Evolutionary conservation across 2,329 filamentous ascomycete genomes (phyloP), one percentile per base, ranked within the genome.

Genomic region (Diaporthe capsici): DNA sequence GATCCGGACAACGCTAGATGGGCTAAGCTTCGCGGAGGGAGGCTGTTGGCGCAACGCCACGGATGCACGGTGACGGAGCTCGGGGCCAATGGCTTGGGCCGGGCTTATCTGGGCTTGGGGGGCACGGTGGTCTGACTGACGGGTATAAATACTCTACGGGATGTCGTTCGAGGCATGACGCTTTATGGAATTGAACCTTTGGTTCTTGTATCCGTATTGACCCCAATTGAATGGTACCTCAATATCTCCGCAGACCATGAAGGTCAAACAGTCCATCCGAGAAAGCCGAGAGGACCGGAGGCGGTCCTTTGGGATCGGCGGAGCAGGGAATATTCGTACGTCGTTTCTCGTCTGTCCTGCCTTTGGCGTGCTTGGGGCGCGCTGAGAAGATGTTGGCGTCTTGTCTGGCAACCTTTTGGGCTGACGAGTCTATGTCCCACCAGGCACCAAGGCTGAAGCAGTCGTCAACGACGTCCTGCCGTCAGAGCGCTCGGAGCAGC

Each of bases 241-340:
- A 3, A 15, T 17, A n/a, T 3, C 4, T 34, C 13, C n/a, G 6
- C 20, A 53, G 7, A 42, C 8, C 12, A 71, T 71, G 65, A 74
- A n/a, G 10, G 22, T n/a, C 42, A 31, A 42, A 12, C 7, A 68
- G 13, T 9, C 25, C 60, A 13, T 47, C 34, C 71, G 58, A n/a
- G n/a, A 44, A 9, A 20, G 58, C 25, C 28, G 37, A 22, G 37
- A 53, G 22, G 34, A 70, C 37, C 42, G 61, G 9, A 65, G 61
- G 22, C 53, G 71, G 25, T 75, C 74, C 4, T 73, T 75, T 12
- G 74, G 74, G 10, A 75, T 75, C n/a, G 74, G 74, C 28, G 74
- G 74, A 0, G 74, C 74, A 15, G 74, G 74, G 28, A 75, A 75
- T 42, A 75, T 75, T 13, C 74, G 74, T 75, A 60, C 20, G 74